Base-by-base conservation (phyloP, 495 filamentous ascomycete species). In the Neurospora sp. region DNA sequence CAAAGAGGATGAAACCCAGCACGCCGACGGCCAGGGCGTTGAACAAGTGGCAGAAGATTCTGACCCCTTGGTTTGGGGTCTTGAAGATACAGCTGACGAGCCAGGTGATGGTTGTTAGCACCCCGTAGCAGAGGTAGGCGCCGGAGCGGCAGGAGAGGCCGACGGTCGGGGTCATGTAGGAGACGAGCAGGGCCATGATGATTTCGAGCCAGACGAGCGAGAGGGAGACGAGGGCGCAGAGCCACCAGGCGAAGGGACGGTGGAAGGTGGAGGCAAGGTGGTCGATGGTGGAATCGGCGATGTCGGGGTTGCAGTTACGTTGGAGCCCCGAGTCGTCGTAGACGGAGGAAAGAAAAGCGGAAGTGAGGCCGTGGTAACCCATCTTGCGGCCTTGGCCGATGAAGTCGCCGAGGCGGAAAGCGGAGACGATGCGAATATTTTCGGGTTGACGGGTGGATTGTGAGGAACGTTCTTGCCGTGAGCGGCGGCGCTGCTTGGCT, bases 271-370 rank as follows among this genome's bases (percentile, higher is more conserved):
- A 42, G 42, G 42, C 10, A 4, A n/a, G 73, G 39, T 78, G 76
- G 69, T 87, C 82, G 47, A 86, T 80, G 31, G 79, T 80, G 31
- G 72, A 74, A 1, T 85, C 71, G 47, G 86, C 84, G 22, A 81
- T 76, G 75, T 85, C 80, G 3, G 85, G 84, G 27, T 82, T 45
- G 35, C 81, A 81, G 53, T 83, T 47, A n/a, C 41, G 5, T 5
- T 44, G 18, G 44, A 3, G 45, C 9, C 45, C 42, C 0, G 16
- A 8, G 42, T 45, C 42, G 18, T 45, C 42, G 69, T 87, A 84
- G 47, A 87, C 79, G 31, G 79, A 80, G 39, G 73, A 74, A 1
- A 87, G 71, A 39, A 87, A 83, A 22, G 82, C 76, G 75, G 86
- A 82, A 1, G 86, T 84, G 35, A 83, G 61, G 20, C 82, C 82